Evolutionary conservation across 2,329 filamentous ascomycete genomes (phyloP), one percentile per base, ranked within the genome.

Genomic region (Phaeoacremonium minimum): DNA sequence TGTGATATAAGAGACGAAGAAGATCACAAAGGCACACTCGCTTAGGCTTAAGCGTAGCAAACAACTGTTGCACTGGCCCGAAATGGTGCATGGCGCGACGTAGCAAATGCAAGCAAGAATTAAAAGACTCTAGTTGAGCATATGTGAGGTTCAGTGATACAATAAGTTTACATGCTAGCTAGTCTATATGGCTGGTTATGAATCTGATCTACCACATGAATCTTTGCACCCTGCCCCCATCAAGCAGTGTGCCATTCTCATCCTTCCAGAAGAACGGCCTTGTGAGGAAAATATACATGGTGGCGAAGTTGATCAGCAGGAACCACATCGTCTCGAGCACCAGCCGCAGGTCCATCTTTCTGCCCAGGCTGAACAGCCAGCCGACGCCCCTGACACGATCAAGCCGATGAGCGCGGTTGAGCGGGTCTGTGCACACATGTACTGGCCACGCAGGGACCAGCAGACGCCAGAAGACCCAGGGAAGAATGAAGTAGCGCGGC

Each of bases 401-500:
- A 49, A 14, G 22, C 35, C 34, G 14, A 44, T 14, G 4, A 41
- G 18, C 26, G 28, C 30, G 9, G 11, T 31, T 12, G 32, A 28
- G 18, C 22, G 28, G 15, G n/a, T 16, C n/a, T 5, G 18, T 16
- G 26, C 38, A 34, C 16, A 43, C 38, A 31, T 46, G 37, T 14
- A 41, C 26, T 15, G 33, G 32, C 64, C 64, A 67, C 35, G 69
- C 59, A 1, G 87, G 87, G 1, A 94, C 64, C 51, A 94, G 75
- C 7, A 97, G 63, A 1, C 93, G 76, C 87, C 90, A 97, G 51
- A 96, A 81, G 7, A 96, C 76, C 88, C 89, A 98, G 0, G 91
- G 90, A 11, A 96, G 72, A 55, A 98, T 94, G 59, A 95, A 95
- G 61, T 98, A 98, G 12, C 93, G 78, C 12, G 93, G 93, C 58